These are phyloP conservation scores for Incumbomyces lentus DNA, from an alignment of 2,329 filamentous ascomycete species.

Conservation along the genomic window DNA sequence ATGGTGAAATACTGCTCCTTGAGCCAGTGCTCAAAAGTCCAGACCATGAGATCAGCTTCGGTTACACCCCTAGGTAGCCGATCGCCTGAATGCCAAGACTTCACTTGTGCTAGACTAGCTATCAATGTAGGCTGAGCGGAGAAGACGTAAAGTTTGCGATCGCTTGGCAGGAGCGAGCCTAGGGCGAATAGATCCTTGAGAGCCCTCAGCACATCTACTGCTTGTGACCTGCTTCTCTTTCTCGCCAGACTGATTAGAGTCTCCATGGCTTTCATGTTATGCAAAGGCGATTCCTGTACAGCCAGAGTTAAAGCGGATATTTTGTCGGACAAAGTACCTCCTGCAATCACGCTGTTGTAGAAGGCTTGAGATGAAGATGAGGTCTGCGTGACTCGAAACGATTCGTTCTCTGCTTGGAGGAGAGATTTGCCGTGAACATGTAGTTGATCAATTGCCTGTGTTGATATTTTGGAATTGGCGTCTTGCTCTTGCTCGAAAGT, in stretches of 20 bases:
- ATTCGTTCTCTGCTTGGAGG: constrained; percentile 64
- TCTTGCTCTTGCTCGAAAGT: constrained; percentile 11
- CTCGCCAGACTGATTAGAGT: constrained; percentile 70
- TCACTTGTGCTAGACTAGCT: constrained; percentile 40
- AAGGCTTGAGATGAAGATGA: constrained; percentile 86
- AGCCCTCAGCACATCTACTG: constrained; percentile 82
- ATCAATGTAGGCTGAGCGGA: constrained; percentile 68
- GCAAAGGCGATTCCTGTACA: constrained; percentile 89
- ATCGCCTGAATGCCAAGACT: constrained; percentile 57
- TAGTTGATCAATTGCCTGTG: constrained; percentile 35
- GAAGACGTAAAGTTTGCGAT: constrained; percentile 73
- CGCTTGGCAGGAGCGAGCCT: constrained; percentile 69
- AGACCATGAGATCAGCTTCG: constrained; percentile 68
- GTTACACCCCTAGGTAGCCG: constrained; percentile 63
- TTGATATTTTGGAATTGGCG: constrained; percentile 13
- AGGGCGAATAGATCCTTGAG: constrained; percentile 90
- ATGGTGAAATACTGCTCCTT: constrained; percentile 91
- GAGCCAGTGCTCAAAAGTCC: constrained; percentile 91
- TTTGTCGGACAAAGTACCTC: constrained; percentile 92
- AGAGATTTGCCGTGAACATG: constrained; percentile 60
- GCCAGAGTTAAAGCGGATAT: constrained; percentile 89
- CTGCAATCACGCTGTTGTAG: constrained; percentile 91
- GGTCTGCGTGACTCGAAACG: constrained; percentile 61
- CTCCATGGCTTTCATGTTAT: constrained; percentile 83
- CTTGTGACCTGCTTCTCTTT: constrained; percentile 88